Base-by-base conservation (phyloP, 2,329 filamentous ascomycete species). In the Xylaria sp. region DNA sequence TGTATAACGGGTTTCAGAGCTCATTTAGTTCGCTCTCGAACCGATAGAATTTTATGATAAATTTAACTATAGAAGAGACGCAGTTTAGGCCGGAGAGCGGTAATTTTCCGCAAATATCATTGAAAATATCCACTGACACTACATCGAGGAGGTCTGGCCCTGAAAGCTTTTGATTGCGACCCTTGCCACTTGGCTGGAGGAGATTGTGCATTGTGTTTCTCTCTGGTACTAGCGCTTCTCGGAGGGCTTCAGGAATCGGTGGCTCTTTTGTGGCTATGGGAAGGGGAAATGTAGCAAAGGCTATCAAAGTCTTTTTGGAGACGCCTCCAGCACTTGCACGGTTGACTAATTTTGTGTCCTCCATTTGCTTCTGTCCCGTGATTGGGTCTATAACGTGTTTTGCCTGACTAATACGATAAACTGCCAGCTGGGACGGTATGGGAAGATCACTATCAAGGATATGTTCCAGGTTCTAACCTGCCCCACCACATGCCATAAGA, bases 11-110 rank as follows among this genome's bases (percentile, higher is more conserved):
- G n/a, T 77, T 75, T 2, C 68, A 59, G 3, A 63, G 19, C 19
- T 63, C 21, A 2, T 63, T 60, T 25, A 80, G 65, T 31, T 70
- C 46, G 0, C 62, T 49, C 52, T 80, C 75, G 11, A 79, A 67
- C 8, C 51, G 19, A 0, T 14, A 15, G 25, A 76, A 78, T 0
- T 69, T 28, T 3, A 67, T 35, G 46, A 76, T 50, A 11, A 76
- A 67, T 5, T 35, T 19, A 0, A 42, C 42, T 3, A 70, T 73
- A 1, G 74, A 65, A 51, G 59, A 72, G 9, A 76, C 15, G 43
- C 76, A 79, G 64, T 79, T 79, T 4, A 79, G 17, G 19, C 71
- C 70, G 0, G 73, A 77, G 2, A 75, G 75, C 1, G 60, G 63
- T 25, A 40, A 19, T 3, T 65, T 33, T 23, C 74, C 71, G 46